Evolutionary conservation across 805 yeast species (phyloP).

Genomic region (Yamadazyma phyllophila): DNA sequence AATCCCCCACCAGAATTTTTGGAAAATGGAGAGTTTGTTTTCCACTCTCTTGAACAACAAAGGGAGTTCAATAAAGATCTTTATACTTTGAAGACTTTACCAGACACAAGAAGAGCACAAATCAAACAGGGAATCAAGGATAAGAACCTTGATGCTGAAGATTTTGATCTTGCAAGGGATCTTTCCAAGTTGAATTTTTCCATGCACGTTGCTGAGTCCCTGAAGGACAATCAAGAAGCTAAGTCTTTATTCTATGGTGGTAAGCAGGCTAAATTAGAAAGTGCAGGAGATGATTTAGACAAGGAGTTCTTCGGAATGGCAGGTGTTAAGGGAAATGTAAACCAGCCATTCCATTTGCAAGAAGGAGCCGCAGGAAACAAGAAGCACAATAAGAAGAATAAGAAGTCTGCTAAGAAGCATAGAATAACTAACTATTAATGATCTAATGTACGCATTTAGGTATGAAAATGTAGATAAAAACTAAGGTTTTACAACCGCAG

Average conservation of each 20-base stretch:
- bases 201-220: conserved; percentile 52
- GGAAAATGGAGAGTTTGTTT: conserved; percentile 59
- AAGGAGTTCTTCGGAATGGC: conserved; percentile 78
- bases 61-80: conserved; percentile 69
- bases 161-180: conserved; percentile 66
- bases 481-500: no score
- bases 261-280: conserved; percentile 72
- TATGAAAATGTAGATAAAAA: no score
- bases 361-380: conserved; percentile 36
- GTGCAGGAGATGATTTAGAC: conserved; percentile 82
- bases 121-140: conserved; percentile 59
- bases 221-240: conserved; percentile 30
- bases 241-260: conserved; percentile 69
- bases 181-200: conserved; percentile 74
- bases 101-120: conserved; percentile 74
- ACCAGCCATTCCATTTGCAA: conserved; percentile 70
- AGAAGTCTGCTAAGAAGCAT: conserved; percentile 54
- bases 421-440: conserved; percentile 24
- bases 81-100: conserved; percentile 62
- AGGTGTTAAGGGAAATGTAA: conserved; percentile 58
- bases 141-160: conserved; percentile 49
- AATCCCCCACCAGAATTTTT: conserved; percentile 78
- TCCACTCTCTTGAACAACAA: conserved; percentile 39
- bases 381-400: conserved; percentile 76
- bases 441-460: not conserved